Evolutionary conservation across 2,329 filamentous ascomycete genomes (phyloP).

Genomic region (Pseudogymnoascus sp.): DNA sequence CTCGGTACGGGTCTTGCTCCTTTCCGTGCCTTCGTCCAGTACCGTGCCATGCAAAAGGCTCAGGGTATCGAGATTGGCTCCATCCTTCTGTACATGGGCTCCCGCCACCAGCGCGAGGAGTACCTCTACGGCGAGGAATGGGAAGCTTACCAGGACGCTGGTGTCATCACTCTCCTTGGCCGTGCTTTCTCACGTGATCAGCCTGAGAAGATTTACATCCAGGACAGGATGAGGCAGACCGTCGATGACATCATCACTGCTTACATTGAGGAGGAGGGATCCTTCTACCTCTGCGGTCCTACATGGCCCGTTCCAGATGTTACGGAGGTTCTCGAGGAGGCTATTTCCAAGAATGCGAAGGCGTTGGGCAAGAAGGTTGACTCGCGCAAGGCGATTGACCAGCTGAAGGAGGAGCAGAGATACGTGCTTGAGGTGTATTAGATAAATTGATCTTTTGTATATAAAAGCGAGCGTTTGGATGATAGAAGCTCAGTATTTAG

Average conservation of each 20-base stretch:
- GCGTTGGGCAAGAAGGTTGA: conserved; percentile 72
- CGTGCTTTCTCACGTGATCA: conserved; percentile 95
- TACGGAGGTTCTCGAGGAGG: conserved; percentile 87
- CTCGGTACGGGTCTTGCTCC: conserved; percentile 96
- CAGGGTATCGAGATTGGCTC: conserved; percentile 91
- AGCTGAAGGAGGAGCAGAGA: conserved; percentile 86
- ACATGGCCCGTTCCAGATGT: conserved; percentile 99
- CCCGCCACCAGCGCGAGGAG: conserved; percentile 94
- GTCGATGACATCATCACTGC: conserved; percentile 75
- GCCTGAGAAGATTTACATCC: conserved; percentile 98
- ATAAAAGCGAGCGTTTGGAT: conserved; percentile 6
- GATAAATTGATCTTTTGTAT: conserved; percentile 12
- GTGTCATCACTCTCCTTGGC: conserved; percentile 89
- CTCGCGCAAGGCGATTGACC: conserved; percentile 85
- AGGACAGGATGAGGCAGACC: conserved; percentile 93
- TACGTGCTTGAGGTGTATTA: conserved; percentile 98
- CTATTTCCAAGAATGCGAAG: conserved; percentile 71
- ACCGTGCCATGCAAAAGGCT: conserved; percentile 96
- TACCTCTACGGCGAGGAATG: conserved; percentile 99
- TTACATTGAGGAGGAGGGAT: conserved; percentile 80
- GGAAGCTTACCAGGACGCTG: conserved; percentile 95
- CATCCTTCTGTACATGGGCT: conserved; percentile 93
- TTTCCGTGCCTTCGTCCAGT: conserved; percentile 98
- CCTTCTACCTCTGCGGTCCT: conserved; percentile 95
- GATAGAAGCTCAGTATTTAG: conserved; percentile 5